A percentile compares a stretch with the other conserved stretches of the same genome.
These are phyloP conservation scores for Schizonepeta tenuifolia DNA, from an alignment of 257 asterid species.

Conservation along the genomic window DNA sequence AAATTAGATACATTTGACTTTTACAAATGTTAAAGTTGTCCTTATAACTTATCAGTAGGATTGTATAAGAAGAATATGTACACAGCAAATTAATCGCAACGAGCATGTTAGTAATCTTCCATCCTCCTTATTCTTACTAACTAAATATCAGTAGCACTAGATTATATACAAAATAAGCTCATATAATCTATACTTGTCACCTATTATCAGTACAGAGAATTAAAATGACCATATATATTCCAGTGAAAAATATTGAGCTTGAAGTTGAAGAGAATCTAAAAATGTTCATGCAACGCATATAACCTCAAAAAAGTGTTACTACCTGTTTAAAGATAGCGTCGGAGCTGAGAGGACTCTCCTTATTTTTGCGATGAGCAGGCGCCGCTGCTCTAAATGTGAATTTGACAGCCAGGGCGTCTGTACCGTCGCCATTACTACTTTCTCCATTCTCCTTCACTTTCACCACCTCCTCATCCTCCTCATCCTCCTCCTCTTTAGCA, in stretches of 20 bases:
- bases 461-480: constrained; percentile 42
- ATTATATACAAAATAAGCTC: constrained; percentile 7
- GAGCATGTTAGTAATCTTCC: constrained; percentile 7
- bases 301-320: not conserved
- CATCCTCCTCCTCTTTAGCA: constrained; percentile 39
- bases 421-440: constrained; percentile 31
- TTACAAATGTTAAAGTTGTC: not conserved
- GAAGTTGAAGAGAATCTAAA: not conserved
- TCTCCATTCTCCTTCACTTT: constrained; percentile 48
- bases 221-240: constrained; percentile 11
- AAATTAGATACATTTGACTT: constrained; percentile 1
- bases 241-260: not conserved
- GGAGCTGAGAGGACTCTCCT: constrained; percentile 97
- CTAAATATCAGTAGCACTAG: constrained; percentile 14
- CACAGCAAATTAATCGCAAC: constrained; percentile 10
- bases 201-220: not conserved
- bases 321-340: constrained; percentile 95
- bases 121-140: constrained; percentile 25
- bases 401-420: constrained; percentile 40
- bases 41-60: constrained; percentile 2
- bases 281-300: constrained; percentile 1
- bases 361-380: constrained; percentile 85
- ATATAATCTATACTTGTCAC: not conserved
- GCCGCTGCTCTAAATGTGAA: constrained; percentile 73
- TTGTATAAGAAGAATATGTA: constrained; percentile 1